Conservation (phyloP, 2,329 filamentous ascomycete genomes). For the Neofusicoccum ribis region DNA sequence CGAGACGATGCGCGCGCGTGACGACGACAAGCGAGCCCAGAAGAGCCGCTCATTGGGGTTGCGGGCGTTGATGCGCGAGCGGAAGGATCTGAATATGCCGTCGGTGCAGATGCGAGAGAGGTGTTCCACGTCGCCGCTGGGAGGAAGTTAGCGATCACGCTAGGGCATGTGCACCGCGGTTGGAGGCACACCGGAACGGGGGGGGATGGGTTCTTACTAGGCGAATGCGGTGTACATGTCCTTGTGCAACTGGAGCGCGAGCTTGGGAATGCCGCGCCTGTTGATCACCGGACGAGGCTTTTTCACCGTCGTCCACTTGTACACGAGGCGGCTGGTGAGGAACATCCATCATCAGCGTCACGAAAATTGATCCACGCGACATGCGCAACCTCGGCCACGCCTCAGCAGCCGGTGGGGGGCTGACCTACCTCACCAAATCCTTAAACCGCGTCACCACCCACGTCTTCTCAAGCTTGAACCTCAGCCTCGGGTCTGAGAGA, state of each 20-base stretch:
- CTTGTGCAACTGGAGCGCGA: slow-evolving; percentile 61
- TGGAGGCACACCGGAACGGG: no score
- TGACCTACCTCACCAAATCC: slow-evolving; percentile 27
- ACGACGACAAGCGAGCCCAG: slow-evolving; percentile 28
- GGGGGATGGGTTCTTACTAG: slow-evolving; percentile 25
- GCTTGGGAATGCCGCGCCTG: slow-evolving; percentile 44
- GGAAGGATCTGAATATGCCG: slow-evolving; percentile 54
- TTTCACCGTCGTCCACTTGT: slow-evolving; percentile 22
- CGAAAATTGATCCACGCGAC: slow-evolving; percentile 11
- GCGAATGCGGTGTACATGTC: slow-evolving; percentile 65
- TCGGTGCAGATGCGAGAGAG: slow-evolving; percentile 50
- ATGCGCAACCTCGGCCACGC: no score
- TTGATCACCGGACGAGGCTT: slow-evolving; percentile 40
- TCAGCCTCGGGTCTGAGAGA: slow-evolving; percentile 25
- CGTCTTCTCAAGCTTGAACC: slow-evolving; percentile 30
- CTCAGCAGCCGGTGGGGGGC: neutral
- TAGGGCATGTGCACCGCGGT: neutral
- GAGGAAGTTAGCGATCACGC: neutral
- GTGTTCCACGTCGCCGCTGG: slow-evolving; percentile 6
- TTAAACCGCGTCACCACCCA: slow-evolving; percentile 19
- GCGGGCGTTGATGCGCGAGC: slow-evolving; percentile 56
- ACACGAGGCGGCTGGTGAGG: slow-evolving; percentile 17
- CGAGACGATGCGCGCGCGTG: slow-evolving; percentile 55
- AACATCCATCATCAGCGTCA: neutral
- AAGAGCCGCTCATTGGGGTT: slow-evolving; percentile 51